A percentile compares a stretch with the other conserved stretches of the same genome.
phyloP scores from a whole-genome alignment of 2,329 filamentous ascomycete genomes.

The Lasiodiplodia citricola region DNA sequence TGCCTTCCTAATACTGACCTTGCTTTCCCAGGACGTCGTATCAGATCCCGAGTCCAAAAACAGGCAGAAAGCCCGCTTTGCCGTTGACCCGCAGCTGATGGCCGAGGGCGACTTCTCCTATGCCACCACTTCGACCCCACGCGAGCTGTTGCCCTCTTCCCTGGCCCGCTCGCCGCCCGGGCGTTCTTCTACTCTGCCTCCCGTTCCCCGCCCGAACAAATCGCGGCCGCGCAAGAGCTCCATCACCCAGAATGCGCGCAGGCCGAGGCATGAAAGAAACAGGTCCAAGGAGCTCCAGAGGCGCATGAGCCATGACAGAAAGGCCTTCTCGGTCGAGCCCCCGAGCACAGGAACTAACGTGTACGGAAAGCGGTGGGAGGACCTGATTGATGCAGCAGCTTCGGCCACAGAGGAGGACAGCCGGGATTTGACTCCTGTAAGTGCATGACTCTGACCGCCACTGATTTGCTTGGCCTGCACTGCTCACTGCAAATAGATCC shows the following conservation, averaged over 20 bases:
- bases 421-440: slow-evolving; percentile 82
- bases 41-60: slow-evolving; percentile 47
- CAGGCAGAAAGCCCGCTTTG: slow-evolving; percentile 47
- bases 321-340: slow-evolving; percentile 86
- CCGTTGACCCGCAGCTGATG: slow-evolving; percentile 34
- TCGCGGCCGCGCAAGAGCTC: slow-evolving; percentile 83
- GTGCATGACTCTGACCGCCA: slow-evolving; percentile 36
- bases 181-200: slow-evolving; percentile 85
- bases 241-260: slow-evolving; percentile 77
- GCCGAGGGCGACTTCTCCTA: slow-evolving; percentile 22
- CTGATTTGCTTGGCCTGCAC: slow-evolving; percentile 14
- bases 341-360: slow-evolving; percentile 68
- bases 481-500: slow-evolving; percentile 43
- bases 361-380: slow-evolving; percentile 91
- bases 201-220: slow-evolving; percentile 75
- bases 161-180: slow-evolving; percentile 81
- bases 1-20: slow-evolving; percentile 2
- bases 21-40: slow-evolving; percentile 38
- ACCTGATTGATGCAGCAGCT: slow-evolving; percentile 91
- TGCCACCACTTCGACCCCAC: slow-evolving; percentile 59
- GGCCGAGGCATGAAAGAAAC: slow-evolving; percentile 79
- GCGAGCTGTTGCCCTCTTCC: slow-evolving; percentile 83
- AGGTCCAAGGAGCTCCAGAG: slow-evolving; percentile 77
- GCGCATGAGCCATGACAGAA: slow-evolving; percentile 75
- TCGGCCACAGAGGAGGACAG: slow-evolving; percentile 93